Evolutionary conservation across 345 rosid species (phyloP).

Genomic region (Lepidium sativum): DNA sequence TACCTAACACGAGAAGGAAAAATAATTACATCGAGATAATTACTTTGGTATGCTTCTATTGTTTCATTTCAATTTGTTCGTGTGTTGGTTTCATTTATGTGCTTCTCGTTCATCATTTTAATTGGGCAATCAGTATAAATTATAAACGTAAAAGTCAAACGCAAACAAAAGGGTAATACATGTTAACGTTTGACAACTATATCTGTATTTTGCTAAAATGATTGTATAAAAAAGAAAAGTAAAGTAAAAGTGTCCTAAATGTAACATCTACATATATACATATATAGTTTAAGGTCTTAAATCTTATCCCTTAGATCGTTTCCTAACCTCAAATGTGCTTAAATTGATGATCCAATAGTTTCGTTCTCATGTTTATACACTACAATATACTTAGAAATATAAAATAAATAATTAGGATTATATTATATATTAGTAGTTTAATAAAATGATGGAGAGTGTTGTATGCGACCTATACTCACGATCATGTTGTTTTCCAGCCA

Average conservation of each 20-base stretch:
- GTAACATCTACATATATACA: background rate
- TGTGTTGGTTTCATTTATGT: no score
- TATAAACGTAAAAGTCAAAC: background rate
- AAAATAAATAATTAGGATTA: background rate
- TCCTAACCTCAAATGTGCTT: background rate
- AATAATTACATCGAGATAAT: no score
- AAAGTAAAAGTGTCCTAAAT: background rate
- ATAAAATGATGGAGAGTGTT: background rate
- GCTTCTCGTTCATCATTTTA: no score
- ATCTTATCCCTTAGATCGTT: background rate
- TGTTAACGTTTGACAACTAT: background rate
- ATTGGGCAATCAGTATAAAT: background rate
- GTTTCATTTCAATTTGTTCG: no score
- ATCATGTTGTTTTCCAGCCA: constrained; percentile 21
- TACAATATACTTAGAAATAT: background rate
- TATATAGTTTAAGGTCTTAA: background rate
- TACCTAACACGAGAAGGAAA: no score
- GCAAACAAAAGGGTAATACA: background rate
- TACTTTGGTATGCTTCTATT: no score
- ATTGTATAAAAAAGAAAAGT: background rate
- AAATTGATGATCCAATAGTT: background rate
- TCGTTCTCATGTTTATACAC: background rate
- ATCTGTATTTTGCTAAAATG: background rate
- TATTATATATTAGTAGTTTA: no score
- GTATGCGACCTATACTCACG: background rate